Percentiles rank a stretch among this genome's conserved stretches.
Conservation (phyloP, 305 asterid genomes). For the Fraxinus floribunda region DNA sequence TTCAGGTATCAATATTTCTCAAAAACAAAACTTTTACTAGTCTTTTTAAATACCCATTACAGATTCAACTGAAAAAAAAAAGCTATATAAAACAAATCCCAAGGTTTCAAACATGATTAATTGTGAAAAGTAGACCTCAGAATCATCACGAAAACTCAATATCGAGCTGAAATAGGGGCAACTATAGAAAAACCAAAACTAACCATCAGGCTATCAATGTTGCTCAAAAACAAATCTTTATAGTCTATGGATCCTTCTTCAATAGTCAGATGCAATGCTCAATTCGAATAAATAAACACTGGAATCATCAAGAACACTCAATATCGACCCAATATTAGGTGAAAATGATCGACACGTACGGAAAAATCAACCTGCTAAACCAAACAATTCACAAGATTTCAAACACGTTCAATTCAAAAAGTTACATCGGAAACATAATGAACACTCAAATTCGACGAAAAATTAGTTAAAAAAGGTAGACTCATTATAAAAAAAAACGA, state of each 20-base stretch:
- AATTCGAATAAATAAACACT: not conserved
- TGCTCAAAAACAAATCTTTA: not conserved
- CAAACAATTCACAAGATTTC: not conserved
- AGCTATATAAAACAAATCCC: not conserved
- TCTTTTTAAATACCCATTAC: not conserved
- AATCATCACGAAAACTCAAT: slow-evolving; percentile 1
- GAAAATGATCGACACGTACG: not conserved
- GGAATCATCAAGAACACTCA: slow-evolving; percentile 1
- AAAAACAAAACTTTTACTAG: not conserved
- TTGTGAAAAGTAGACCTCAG: not conserved
- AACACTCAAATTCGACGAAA: not conserved
- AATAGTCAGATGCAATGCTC: not conserved
- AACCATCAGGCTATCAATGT: not conserved
- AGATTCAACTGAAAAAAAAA: not conserved
- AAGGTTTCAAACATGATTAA: slow-evolving; percentile 5
- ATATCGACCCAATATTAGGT: not conserved
- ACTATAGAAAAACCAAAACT: not conserved
- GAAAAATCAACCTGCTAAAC: not conserved
- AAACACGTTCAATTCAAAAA: not conserved
- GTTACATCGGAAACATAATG: not conserved
- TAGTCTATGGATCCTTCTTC: not conserved
- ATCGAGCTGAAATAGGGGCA: not conserved
- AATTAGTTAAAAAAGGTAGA: slow-evolving; percentile 18
- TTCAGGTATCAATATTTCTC: not conserved
- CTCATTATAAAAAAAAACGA: not conserved